Base-by-base conservation (phyloP, 2,329 filamentous ascomycete genomes). In the Ophiocordyceps sinensis region DNA sequence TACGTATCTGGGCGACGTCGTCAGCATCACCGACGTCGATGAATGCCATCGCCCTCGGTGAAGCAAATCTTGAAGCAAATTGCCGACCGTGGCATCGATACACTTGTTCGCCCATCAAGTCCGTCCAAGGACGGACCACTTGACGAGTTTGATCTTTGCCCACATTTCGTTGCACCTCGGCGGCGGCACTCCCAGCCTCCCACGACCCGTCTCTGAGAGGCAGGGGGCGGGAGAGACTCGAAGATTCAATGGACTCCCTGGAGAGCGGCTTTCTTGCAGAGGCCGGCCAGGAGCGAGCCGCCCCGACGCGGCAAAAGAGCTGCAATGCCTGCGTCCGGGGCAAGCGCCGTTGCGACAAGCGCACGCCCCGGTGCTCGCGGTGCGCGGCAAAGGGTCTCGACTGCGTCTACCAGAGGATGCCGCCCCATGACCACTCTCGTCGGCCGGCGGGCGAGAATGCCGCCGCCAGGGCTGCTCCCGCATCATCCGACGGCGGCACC, bases 291-390 rank as follows among this genome's bases (percentile, higher is more conserved):
- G 28, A 38, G 26, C 40, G 43, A 34, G 47, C 49, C 30, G 56
- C 60, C 31, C 58, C 61, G 36, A 76, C 61, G 71, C 56, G 65
- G 44, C 66, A 68, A 49, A 68, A 66, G 59, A 68, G 63, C 55
- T 69, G 66, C 57, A 65, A 68, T 46, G 60, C 64, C 41, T 70
- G 66, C 48, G 66, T 69, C 38, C 59, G 59, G 41, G 61, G 64
- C 51, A 70, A 70, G 52, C 58, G 66, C 39, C 60, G 65, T 44
- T 70, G 66, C 52, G 65, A 70, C 50, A 68, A 68, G 57, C 57
- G 52, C 37, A 55, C 53, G 9, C 66, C 66, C 14, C 53, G 54
- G 37, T 69, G 65, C 50, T 58, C 58, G 19, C 63, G 65, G 40
- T 70, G 65, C 49, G 54, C 54, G 4, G 59, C 58, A 49, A 66